Evolutionary conservation across 2,329 filamentous ascomycete genomes (phyloP), one percentile per base, ranked within the genome.

Genomic region (Venturia asperata): DNA sequence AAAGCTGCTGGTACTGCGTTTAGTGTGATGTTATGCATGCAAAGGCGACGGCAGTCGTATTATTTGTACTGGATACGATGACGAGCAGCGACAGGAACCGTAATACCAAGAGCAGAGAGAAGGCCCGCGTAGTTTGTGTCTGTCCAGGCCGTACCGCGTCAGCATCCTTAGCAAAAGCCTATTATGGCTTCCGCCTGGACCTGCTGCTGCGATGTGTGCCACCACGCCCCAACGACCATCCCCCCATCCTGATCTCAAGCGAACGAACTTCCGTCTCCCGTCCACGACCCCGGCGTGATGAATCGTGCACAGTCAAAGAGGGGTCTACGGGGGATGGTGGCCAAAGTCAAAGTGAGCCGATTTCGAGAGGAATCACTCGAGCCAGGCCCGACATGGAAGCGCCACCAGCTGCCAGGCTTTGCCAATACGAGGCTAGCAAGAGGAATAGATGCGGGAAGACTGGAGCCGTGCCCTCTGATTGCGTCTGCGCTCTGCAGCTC

Each of bases 101-200:
- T 9, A 37, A 58, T 58, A 27, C 21, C 45, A 9, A 56, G 17
- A 56, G 49, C 49, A 34, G 11, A 5, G 47, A 56, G 49, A 56
- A 37, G 49, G 49, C 30, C 49, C 49, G 49, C 49, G 27, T 58
- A 19, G n/a, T 24, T 7, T 58, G 52, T 58, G n/a, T 24, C 21
- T 58, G 52, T 58, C 52, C 52, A 58, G 52, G 10, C 52, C 30
- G 52, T 58, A 58, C 27, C 52, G 52, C 52, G 52, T 58, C 52
- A 58, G 52, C 52, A 37, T 37, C 27, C 30, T 55, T 55, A 55
- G 49, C 49, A 34, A 15, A 55, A 55, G 3, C 21, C 47, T 55
- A 7, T 34, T 55, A 34, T 34, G 49, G 49, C 49, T 34, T 55
- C 10, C 24, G 49, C 49, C 49, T 55, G 34, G 49, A 55, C 24